phyloP scores from a whole-genome alignment of 179 eudicot species.

The Spinacia oleracea region DNA sequence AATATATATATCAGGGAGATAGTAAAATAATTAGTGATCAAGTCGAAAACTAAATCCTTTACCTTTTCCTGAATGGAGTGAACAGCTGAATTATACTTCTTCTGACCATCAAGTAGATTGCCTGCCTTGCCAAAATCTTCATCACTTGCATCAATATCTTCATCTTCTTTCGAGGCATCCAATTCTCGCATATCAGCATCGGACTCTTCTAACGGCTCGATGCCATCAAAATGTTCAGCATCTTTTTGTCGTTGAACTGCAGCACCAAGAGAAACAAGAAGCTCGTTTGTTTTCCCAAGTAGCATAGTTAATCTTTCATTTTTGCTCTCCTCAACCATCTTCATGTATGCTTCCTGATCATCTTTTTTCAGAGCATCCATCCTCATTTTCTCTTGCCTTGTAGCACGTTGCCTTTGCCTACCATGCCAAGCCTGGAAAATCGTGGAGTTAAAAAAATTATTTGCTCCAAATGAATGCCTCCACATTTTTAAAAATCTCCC shows the following conservation, averaged over 20 bases:
- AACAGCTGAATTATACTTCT: constrained; percentile 93
- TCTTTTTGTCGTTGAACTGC: constrained; percentile 99
- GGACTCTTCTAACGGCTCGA: constrained; percentile 66
- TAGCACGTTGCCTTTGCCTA: constrained; percentile 93
- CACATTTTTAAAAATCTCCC: not conserved
- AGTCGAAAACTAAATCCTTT: constrained; percentile 11
- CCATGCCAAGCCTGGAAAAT: constrained; percentile 90
- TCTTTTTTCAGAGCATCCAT: constrained; percentile 81
- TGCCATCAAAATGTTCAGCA: constrained; percentile 74
- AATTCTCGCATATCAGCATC: constrained; percentile 50
- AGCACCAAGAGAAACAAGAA: constrained; percentile 90
- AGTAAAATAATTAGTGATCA: not conserved
- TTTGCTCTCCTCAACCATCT: constrained; percentile 99
- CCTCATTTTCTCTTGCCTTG: constrained; percentile 85
- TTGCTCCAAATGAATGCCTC: constrained; percentile 1
- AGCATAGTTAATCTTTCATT: constrained; percentile 93
- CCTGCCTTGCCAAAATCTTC: constrained; percentile 56
- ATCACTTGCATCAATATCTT: constrained; percentile 59
- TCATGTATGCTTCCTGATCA: constrained; percentile 96
- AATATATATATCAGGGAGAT: not conserved
- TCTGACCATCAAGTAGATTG: constrained; percentile 90
- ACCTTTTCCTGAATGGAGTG: constrained; percentile 99
- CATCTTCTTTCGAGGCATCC: no score
- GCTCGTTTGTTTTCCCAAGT: constrained; percentile 95
- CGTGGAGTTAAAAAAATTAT: constrained; percentile 7